Evolutionary conservation across 2,329 filamentous ascomycete genomes (phyloP), one percentile per base, ranked within the genome.

Genomic region (Trichoderma koningii): DNA sequence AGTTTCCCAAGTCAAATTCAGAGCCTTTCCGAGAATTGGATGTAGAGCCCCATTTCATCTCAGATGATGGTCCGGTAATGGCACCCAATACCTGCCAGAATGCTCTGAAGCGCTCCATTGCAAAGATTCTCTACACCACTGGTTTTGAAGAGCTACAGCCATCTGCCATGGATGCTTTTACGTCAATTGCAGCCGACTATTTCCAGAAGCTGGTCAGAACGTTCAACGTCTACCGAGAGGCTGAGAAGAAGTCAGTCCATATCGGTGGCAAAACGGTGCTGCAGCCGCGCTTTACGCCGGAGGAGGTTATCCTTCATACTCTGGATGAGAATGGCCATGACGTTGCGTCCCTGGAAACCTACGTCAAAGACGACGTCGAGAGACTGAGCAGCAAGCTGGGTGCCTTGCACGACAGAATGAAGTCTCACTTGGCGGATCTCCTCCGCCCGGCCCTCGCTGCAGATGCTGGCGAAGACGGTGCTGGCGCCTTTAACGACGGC

Each of bases 81-180:
- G 89, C 92, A 15, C 86, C 90, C 10, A 89, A 90, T 76, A 86
- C 92, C 38, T 96, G 91, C 75, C 89, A 92, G 70, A 87, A 91
- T 59, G 92, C 93, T 1, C 78, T 99, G 70, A 93, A 96, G 76
- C 89, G 95, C 65, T 95, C 93, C 14, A 90, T 98, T 19, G 93
- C 90, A 65, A 96, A 98, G 77, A 87, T 99, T 52, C 94, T 97
- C 72, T 99, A 97, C 73, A 92, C 97, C 74, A 91, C 93, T 47
- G 95, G 95, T 0, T 99, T 98, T 69, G 95, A 99, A 77, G 95
- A 99, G 74, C 91, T 96, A 68, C 95, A 99, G 74, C 95, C 95
- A 15, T 96, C 93, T 47, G 94, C 95, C 30, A 81, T 99, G 34
- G 95, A 99, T 70, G 86, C 91, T 0, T 87, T 96, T 44, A 97